Conservation (phyloP, 352 stramenopile genomes). For the Pythium graminicola region DNA sequence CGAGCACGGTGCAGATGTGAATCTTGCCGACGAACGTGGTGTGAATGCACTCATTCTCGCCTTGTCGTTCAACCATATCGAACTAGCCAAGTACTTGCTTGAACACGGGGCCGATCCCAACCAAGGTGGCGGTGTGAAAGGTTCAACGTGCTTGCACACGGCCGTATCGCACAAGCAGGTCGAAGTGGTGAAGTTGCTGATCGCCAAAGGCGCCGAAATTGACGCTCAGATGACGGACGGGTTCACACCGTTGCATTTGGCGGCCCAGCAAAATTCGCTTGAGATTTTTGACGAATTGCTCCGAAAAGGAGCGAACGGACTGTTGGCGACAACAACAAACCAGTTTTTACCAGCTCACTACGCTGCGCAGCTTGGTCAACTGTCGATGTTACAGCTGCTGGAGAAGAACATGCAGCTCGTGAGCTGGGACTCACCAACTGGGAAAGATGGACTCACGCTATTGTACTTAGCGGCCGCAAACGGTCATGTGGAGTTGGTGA, state of each 20-base stretch:
- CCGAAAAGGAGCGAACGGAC: slow-evolving; percentile 17
- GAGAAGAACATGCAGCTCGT: slow-evolving; percentile 22
- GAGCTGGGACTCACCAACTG: slow-evolving; percentile 21
- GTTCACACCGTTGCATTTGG: slow-evolving; percentile 25
- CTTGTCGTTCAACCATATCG: slow-evolving; percentile 21
- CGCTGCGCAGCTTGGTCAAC: slow-evolving; percentile 20
- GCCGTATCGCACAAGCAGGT: slow-evolving; percentile 23
- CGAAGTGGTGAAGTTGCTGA: slow-evolving; percentile 19
- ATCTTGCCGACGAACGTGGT: slow-evolving; percentile 48
- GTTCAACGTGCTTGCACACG: slow-evolving; percentile 24
- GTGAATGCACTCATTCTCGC: slow-evolving; percentile 43
- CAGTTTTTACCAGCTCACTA: slow-evolving; percentile 23
- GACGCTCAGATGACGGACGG: slow-evolving; percentile 27
- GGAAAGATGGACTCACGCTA: slow-evolving; percentile 21
- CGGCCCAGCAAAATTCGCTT: slow-evolving; percentile 16
- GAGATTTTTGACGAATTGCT: slow-evolving; percentile 21
- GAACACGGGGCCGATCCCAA: slow-evolving; percentile 26
- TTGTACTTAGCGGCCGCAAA: slow-evolving; percentile 22
- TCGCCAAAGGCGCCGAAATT: slow-evolving; percentile 19
- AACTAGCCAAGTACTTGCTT: slow-evolving; percentile 17
- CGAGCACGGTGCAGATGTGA: slow-evolving; percentile 39
- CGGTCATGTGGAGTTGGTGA: slow-evolving; percentile 17
- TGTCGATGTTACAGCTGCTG: slow-evolving; percentile 19
- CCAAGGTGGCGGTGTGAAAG: slow-evolving; percentile 19
- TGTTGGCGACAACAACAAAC: slow-evolving; percentile 17